Evolutionary conservation across 495 filamentous ascomycete species (phyloP).

Genomic region (Endocarpon pusillum): DNA sequence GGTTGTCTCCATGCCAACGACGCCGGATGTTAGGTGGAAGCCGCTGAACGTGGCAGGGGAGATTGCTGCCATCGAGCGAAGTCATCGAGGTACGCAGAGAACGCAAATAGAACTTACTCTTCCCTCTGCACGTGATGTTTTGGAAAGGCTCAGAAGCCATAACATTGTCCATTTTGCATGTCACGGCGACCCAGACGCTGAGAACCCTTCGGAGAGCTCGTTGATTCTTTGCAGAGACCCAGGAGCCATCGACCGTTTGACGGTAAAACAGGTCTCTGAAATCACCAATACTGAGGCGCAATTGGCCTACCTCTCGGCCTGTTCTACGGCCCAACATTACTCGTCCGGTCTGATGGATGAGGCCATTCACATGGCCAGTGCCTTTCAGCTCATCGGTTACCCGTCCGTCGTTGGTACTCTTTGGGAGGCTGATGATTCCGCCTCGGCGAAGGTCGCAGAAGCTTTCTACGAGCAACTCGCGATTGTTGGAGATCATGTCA

Average conservation of each 20-base stretch:
- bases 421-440: conserved; percentile 1
- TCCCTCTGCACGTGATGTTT: neutral
- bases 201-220: neutral
- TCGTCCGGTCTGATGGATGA: neutral
- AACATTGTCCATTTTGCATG: neutral
- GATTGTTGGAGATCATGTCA: neutral
- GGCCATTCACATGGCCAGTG: neutral
- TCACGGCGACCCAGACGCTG: neutral
- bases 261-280: neutral
- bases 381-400: neutral
- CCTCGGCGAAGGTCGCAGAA: neutral
- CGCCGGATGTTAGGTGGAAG: neutral
- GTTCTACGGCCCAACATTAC: conserved; percentile 1
- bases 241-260: neutral
- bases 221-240: neutral
- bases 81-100: neutral
- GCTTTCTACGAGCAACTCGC: neutral
- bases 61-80: neutral
- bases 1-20: conserved; percentile 3
- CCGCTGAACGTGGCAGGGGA: neutral
- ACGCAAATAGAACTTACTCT: neutral
- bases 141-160: neutral
- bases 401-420: conserved; percentile 1
- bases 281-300: neutral
- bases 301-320: conserved; percentile 1